Percentiles rank a stretch among this genome's conserved stretches.
Evolutionary conservation across 164 flowering plant genomes (phyloP).

Genomic region (grape (Vitis vinifera)): DNA sequence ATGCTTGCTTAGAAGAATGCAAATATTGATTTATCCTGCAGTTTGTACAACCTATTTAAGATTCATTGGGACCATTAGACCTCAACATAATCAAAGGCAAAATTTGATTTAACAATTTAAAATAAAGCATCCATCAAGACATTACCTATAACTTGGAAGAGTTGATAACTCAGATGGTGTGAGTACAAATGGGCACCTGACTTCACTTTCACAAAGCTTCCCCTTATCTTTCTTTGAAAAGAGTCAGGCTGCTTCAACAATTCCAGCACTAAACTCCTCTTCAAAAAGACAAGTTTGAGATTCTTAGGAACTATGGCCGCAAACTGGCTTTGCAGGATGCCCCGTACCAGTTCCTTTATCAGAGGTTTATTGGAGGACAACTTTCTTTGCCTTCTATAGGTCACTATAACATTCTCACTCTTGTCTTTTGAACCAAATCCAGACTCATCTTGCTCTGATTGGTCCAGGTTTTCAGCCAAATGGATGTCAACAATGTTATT

Average conservation of each 20-base stretch:
- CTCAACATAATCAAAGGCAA: not conserved
- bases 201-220: slow-evolving; percentile 68
- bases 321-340: slow-evolving; percentile 34
- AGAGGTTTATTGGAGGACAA: slow-evolving; percentile 9
- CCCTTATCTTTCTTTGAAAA: slow-evolving; percentile 56
- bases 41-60: too few relatives aligned
- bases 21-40: not conserved
- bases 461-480: slow-evolving; percentile 46
- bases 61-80: not conserved
- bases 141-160: slow-evolving; percentile 68
- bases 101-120: not conserved
- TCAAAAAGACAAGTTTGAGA: slow-evolving; percentile 63
- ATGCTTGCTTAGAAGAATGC: too few relatives aligned
- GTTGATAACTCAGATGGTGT: slow-evolving; percentile 23
- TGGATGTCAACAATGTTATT: slow-evolving; percentile 46
- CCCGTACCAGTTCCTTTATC: slow-evolving; percentile 12
- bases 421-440: slow-evolving; percentile 28
- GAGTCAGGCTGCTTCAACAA: slow-evolving; percentile 43
- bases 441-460: slow-evolving; percentile 45
- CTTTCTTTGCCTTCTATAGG: slow-evolving; percentile 24
- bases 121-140: not conserved
- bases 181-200: slow-evolving; percentile 39
- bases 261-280: slow-evolving; percentile 52
- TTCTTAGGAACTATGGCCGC: slow-evolving; percentile 57
- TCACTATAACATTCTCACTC: slow-evolving; percentile 8